Percentiles rank a stretch among this genome's conserved stretches.
These are phyloP conservation scores for Pneumocystis oryctolagi DNA, from an alignment of 1,139 yeast genomes.

Conservation along the genomic window DNA sequence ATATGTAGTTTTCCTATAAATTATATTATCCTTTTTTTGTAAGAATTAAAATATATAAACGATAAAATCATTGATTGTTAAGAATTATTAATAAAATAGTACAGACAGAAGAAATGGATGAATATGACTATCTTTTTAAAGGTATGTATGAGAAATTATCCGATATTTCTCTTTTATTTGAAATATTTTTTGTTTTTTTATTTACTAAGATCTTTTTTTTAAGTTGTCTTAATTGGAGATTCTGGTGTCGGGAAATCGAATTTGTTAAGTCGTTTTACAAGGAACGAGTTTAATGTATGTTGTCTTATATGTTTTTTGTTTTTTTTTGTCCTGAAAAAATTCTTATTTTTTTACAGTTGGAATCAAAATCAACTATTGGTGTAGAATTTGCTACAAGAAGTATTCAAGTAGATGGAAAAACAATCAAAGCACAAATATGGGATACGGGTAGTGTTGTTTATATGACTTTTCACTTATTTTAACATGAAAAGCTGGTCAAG, in stretches of 20 bases:
- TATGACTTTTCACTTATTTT: not conserved
- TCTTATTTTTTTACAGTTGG: conserved; percentile 38
- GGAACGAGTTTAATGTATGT: conserved; percentile 54
- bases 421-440: conserved; percentile 97
- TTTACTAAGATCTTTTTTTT: conserved; percentile 4
- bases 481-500: not conserved
- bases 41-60: not conserved
- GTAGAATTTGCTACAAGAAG: conserved; percentile 97
- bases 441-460: conserved; percentile 77
- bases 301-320: not conserved
- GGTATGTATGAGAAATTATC: not conserved
- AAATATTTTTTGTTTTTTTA: not conserved
- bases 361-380: conserved; percentile 88
- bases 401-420: conserved; percentile 82
- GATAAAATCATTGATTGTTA: not conserved
- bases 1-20: not conserved
- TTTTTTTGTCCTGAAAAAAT: not conserved
- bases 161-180: not conserved
- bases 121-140: conserved; percentile 10
- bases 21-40: not conserved
- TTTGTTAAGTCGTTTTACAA: conserved; percentile 78
- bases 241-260: conserved; percentile 97
- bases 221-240: conserved; percentile 86
- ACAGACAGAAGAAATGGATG: conserved; percentile 5
- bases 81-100: not conserved